phyloP scores from a whole-genome alignment of 2,329 filamentous ascomycete genomes.

The Fusarium sp. region DNA sequence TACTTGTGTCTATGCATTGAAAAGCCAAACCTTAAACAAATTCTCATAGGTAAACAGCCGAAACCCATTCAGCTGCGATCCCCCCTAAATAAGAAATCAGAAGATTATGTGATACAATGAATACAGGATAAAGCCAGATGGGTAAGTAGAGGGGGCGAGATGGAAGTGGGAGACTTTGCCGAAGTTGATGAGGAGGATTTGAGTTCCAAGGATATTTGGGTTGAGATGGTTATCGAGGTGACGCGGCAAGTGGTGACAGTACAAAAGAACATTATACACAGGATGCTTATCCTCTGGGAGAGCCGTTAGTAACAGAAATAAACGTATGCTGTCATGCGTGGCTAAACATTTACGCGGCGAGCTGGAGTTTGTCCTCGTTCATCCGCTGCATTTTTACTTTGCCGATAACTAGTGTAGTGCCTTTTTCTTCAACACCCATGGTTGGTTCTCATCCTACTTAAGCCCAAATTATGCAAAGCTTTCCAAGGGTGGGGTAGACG shows the following conservation, averaged over 20 bases:
- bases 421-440: background rate
- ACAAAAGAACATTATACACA: too few species aligned
- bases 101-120: too few species aligned
- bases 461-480: background rate
- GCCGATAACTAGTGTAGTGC: too few species aligned
- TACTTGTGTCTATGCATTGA: background rate
- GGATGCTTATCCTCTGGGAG: background rate
- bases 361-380: too few species aligned
- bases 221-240: background rate
- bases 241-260: too few species aligned
- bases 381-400: background rate
- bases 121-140: background rate
- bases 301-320: fast-evolving
- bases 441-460: background rate
- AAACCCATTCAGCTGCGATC: too few species aligned
- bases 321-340: background rate
- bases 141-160: background rate
- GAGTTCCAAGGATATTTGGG: too few species aligned
- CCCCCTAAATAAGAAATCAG: too few species aligned
- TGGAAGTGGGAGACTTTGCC: background rate
- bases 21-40: background rate
- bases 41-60: fast-evolving
- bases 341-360: background rate
- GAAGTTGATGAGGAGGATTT: background rate
- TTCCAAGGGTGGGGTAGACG: background rate